Evolutionary conservation across 805 yeast species (phyloP), one percentile per base, ranked within the genome.

Genomic region (Candida sithepensis): DNA sequence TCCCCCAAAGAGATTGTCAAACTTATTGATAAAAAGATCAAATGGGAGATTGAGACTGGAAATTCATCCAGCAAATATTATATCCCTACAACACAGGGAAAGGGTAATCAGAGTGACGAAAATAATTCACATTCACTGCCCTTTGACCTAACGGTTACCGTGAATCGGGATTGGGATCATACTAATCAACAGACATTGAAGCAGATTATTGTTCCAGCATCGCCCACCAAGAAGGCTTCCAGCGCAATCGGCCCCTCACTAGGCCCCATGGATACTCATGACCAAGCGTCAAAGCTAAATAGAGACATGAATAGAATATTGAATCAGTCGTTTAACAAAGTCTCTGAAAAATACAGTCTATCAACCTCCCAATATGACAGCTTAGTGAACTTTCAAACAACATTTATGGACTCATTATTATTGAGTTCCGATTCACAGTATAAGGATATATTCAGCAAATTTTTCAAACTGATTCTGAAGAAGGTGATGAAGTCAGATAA

Each of bases 351-450:
- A 57, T 74, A 75, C 61, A 79, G 72, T 58, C 68, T 79, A 58
- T 72, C 81, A 48, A 78, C 82, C 16, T 67, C 75, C 49, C 79
- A 79, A 58, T 78, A 78, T 58, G 82, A 73, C 45, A 55, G 55
- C 30, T 50, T 75, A 30, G 75, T 67, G 0, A 55, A 64, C 4
- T 69, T 72, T 52, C 73, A 74, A 56, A 61, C 69, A 1, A 55
- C 46, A 2, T 50, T 73, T 30, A 53, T 71, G 50, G 58, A 64
- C 16, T 62, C 65, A 2, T 41, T 61, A 9, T 53, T 59, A 5
- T 13, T 53, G 19, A 60, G 57, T 41, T 36, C 57, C 2, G 67
- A 67, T 45, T 54, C 51, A n/a, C 57, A 56, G 22, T 65, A 58
- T 39, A 53, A 56, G 26, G 66, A 60, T 8, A 51, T 65, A 0